Percentiles rank a stretch among this genome's conserved stretches.
phyloP scores from a whole-genome alignment of 2,329 filamentous ascomycete species.

The Penicillium sp. region DNA sequence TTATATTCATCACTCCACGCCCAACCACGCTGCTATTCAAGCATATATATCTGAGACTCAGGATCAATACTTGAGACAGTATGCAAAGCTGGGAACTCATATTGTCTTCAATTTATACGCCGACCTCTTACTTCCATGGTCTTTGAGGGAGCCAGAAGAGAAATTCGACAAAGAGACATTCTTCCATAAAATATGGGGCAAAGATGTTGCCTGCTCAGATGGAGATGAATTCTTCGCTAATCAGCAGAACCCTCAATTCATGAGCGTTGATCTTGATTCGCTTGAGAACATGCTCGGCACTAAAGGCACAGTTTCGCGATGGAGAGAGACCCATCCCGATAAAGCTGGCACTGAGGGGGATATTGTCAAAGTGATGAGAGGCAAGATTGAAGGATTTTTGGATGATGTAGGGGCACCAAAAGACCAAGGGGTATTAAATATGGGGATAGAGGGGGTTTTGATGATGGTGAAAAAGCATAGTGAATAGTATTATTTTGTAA shows the following conservation, averaged over 20 bases:
- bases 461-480: background rate
- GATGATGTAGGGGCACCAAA: background rate
- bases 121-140: constrained; percentile 57
- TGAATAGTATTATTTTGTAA: no score
- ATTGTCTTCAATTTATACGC: constrained; percentile 48
- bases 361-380: background rate
- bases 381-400: background rate
- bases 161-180: constrained; percentile 49
- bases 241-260: constrained; percentile 15
- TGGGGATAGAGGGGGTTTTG: background rate
- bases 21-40: constrained; percentile 12
- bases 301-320: constrained; percentile 47
- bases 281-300: constrained; percentile 36
- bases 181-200: constrained; percentile 48
- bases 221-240: constrained; percentile 33
- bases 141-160: constrained; percentile 29
- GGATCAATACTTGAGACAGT: constrained; percentile 40
- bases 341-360: constrained; percentile 42
- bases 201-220: constrained; percentile 32
- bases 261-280: constrained; percentile 18
- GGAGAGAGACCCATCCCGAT: constrained; percentile 45
- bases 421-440: background rate
- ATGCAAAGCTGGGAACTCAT: constrained; percentile 48
- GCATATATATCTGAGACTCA: constrained; percentile 29
- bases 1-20: constrained; percentile 19